Evolutionary conservation across 495 filamentous ascomycete species (phyloP).

Genomic region (Xylaria scruposa): DNA sequence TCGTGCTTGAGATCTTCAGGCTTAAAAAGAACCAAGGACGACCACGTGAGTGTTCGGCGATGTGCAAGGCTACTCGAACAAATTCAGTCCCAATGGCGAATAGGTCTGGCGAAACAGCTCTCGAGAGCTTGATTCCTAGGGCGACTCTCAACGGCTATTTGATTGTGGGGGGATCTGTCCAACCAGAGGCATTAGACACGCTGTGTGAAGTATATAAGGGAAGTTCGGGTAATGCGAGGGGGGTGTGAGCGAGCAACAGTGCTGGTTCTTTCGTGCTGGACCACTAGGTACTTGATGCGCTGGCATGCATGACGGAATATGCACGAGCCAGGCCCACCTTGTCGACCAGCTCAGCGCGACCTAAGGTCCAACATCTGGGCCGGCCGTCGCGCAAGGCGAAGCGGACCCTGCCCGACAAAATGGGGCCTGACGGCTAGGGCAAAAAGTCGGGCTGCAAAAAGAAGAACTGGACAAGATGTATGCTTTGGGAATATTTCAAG

Average conservation of each 20-base stretch:
- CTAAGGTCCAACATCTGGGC: slow-evolving; percentile 41
- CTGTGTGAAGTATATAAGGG: slow-evolving; percentile 45
- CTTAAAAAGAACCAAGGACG: slow-evolving; percentile 39
- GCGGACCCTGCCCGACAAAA: slow-evolving; percentile 37
- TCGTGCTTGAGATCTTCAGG: slow-evolving; percentile 51
- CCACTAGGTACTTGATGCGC: slow-evolving; percentile 61
- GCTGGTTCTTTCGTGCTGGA: slow-evolving; percentile 51
- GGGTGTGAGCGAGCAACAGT: slow-evolving; percentile 44
- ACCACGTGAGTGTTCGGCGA: slow-evolving; percentile 53
- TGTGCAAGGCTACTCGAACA: slow-evolving; percentile 27
- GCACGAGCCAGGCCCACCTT: slow-evolving; percentile 59
- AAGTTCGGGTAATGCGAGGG: slow-evolving; percentile 48
- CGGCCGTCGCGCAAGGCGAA: slow-evolving; percentile 45
- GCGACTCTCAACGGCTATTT: slow-evolving; percentile 38
- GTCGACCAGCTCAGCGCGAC: slow-evolving; percentile 45
- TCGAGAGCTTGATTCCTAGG: slow-evolving; percentile 43
- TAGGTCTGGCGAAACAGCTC: slow-evolving; percentile 44
- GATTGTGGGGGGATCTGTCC: slow-evolving; percentile 49
- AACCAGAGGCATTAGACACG: slow-evolving; percentile 57
- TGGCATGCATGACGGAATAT: slow-evolving; percentile 66
- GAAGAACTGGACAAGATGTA: slow-evolving; percentile 22
- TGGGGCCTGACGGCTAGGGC: slow-evolving; percentile 33
- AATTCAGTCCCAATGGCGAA: slow-evolving; percentile 24
- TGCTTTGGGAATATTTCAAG: slow-evolving; percentile 33
- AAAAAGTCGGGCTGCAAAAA: slow-evolving; percentile 30